phyloP scores from a whole-genome alignment of 441 rosid genomes.

The Bocquillonia castaneifolia region DNA sequence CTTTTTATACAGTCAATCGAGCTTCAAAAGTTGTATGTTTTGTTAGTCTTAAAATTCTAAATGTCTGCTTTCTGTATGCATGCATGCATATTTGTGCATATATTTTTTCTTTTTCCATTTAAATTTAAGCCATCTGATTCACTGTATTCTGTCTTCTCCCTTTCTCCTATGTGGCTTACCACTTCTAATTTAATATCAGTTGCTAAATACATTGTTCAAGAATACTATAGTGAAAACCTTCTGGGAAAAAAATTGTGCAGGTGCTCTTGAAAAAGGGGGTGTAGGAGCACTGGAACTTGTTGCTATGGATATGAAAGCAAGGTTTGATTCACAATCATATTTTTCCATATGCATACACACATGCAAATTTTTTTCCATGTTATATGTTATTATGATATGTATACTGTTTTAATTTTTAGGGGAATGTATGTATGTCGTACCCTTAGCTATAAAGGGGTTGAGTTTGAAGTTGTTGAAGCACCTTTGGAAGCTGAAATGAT shows the following conservation, averaged over 20 bases:
- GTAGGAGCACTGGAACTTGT: slow-evolving; percentile 98
- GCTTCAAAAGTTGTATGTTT: not conserved
- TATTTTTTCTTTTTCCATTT: not conserved
- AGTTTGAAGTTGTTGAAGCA: slow-evolving; percentile 94
- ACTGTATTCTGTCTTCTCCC: not conserved
- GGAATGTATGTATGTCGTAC: slow-evolving; percentile 99
- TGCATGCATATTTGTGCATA: not conserved
- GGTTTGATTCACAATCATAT: slow-evolving; percentile 42
- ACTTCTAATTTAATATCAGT: not conserved
- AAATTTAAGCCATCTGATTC: not conserved
- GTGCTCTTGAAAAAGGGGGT: slow-evolving; percentile 95
- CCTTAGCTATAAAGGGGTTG: slow-evolving; percentile 92
- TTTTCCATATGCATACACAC: not conserved
- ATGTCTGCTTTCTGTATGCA: not conserved
- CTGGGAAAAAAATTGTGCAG: slow-evolving; percentile 42
- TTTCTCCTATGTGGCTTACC: not conserved
- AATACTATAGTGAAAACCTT: slow-evolving; percentile 5
- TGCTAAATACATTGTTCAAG: slow-evolving; percentile 7
- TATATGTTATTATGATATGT: slow-evolving; percentile 14
- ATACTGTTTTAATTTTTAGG: slow-evolving; percentile 43
- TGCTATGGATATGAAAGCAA: slow-evolving; percentile 99
- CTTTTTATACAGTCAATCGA: not conserved
- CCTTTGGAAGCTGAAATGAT: slow-evolving; percentile 85
- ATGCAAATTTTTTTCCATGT: not conserved
- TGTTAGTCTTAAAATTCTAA: not conserved